Evolutionary conservation across 179 eudicot genomes (phyloP).

Genomic region (Beta lomatogona): DNA sequence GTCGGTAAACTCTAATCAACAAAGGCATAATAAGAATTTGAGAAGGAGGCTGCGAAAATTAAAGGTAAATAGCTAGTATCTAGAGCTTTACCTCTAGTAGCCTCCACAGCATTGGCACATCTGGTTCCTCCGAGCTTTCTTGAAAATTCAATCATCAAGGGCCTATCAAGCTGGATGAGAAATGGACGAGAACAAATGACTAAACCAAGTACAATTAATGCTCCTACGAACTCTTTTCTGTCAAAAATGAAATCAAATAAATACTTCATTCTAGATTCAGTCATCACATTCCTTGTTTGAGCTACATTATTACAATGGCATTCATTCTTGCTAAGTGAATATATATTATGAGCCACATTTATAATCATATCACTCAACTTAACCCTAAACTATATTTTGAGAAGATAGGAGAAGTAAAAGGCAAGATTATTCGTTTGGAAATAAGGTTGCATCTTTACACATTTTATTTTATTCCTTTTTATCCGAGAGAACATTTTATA

Average conservation of each 20-base stretch:
- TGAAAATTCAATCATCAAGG: constrained; percentile 49
- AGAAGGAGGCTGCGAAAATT: not conserved
- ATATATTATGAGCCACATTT: not conserved
- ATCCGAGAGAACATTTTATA: not conserved
- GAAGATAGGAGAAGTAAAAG: not conserved
- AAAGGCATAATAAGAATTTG: not conserved
- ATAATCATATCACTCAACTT: not conserved
- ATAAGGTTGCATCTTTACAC: not conserved
- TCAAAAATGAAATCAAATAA: not conserved
- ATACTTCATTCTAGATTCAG: not conserved
- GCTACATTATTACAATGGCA: not conserved
- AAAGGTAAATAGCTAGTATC: not conserved
- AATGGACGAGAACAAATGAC: not conserved
- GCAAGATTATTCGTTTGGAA: not conserved
- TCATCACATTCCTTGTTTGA: not conserved
- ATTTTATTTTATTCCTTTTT: not conserved
- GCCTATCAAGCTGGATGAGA: constrained; percentile 44
- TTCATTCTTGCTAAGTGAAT: not conserved
- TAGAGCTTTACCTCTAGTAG: constrained; percentile 52
- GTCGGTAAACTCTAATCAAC: not conserved
- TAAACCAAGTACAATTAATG: not conserved
- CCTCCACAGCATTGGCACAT: constrained; percentile 54
- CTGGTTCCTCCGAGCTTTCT: constrained; percentile 56
- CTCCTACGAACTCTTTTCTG: not conserved
- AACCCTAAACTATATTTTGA: not conserved